Percentiles rank a stretch among this genome's conserved stretches.
Conservation (phyloP, 768 basidiomycete genomes). For the Hebeloma cylindrosporum region DNA sequence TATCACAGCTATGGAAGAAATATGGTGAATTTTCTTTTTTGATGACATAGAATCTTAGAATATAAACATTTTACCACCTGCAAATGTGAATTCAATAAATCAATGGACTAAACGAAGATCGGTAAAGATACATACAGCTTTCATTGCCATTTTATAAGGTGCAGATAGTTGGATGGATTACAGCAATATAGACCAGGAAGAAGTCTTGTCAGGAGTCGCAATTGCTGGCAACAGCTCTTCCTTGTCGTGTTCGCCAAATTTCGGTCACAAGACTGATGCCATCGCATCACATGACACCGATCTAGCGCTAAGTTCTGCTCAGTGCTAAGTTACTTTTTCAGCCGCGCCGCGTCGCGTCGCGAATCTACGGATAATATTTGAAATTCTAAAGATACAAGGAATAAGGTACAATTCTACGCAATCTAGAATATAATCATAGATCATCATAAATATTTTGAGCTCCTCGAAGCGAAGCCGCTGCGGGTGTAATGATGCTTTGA, state of each 20-base stretch:
- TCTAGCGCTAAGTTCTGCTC: background rate
- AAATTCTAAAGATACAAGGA: background rate
- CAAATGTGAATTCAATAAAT: conserved; percentile 4
- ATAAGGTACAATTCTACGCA: background rate
- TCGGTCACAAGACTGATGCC: conserved; percentile 9
- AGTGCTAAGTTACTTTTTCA: background rate
- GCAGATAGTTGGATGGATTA: conserved; percentile 8
- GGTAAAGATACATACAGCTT: conserved; percentile 51
- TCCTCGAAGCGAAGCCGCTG: background rate
- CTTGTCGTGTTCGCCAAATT: conserved; percentile 4
- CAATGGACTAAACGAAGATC: background rate
- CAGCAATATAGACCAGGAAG: conserved; percentile 1
- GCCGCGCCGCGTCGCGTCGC: background rate
- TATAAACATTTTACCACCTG: conserved; percentile 64
- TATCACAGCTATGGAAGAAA: conserved; percentile 69
- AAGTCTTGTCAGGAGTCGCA: conserved; percentile 1
- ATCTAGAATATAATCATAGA: background rate
- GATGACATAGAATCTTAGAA: conserved; percentile 1
- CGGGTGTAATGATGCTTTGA: background rate
- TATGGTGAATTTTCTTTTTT: conserved; percentile 14
- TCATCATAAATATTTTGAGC: conserved; percentile 2
- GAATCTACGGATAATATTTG: background rate
- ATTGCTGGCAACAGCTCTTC: background rate
- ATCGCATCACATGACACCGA: conserved; percentile 4
- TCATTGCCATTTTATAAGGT: conserved; percentile 58